phyloP scores from a whole-genome alignment of 371 early-diverging fungal species.

The Rhizopus sp. region DNA sequence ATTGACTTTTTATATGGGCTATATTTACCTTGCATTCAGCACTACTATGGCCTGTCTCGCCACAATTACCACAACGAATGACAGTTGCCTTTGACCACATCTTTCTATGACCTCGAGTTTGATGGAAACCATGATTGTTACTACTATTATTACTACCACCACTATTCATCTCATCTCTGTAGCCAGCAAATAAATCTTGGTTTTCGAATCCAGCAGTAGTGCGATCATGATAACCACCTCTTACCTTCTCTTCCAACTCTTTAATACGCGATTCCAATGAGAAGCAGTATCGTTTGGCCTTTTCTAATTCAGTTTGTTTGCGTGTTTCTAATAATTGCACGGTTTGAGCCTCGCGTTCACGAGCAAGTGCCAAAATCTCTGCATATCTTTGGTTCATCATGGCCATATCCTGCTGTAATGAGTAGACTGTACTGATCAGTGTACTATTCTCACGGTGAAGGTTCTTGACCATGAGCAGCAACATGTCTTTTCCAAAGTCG shows the following conservation, averaged over 20 bases:
- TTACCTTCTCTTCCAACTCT: constrained; percentile 16
- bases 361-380: constrained; percentile 46
- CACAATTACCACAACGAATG: constrained; percentile 56
- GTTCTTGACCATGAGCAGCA: constrained; percentile 44
- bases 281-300: constrained; percentile 40
- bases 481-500: constrained; percentile 18
- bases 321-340: constrained; percentile 48
- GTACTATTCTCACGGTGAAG: constrained; percentile 52
- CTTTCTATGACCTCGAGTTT: constrained; percentile 13
- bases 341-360: constrained; percentile 55
- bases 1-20: not conserved
- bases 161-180: constrained; percentile 25
- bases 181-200: constrained; percentile 30
- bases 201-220: constrained; percentile 34
- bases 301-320: constrained; percentile 58
- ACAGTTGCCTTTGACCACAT: constrained; percentile 22
- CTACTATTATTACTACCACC: not conserved
- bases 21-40: constrained; percentile 47
- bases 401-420: constrained; percentile 56
- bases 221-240: constrained; percentile 19
- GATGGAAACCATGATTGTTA: constrained; percentile 7
- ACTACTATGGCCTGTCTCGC: constrained; percentile 53
- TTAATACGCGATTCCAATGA: constrained; percentile 24
- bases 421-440: constrained; percentile 44
- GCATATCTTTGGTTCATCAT: constrained; percentile 49